These are phyloP conservation scores for Termitomyces sp. DNA, from an alignment of 768 basidiomycete genomes.

Conservation along the genomic window DNA sequence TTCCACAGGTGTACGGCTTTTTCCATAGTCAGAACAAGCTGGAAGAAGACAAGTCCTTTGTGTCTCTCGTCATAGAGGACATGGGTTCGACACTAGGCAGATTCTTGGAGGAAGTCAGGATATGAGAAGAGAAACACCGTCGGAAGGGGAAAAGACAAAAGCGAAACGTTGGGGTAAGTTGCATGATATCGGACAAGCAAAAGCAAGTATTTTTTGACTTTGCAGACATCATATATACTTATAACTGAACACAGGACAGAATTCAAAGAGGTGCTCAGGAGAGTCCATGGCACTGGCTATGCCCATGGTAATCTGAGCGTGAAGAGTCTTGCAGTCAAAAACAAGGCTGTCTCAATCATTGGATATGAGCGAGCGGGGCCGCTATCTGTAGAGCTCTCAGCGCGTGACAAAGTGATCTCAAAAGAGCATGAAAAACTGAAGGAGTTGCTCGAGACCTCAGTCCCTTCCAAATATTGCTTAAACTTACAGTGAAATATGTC, in stretches of 20 bases:
- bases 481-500: too few species aligned
- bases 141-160: too few species aligned
- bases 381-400: too few species aligned
- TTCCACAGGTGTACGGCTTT: neutral
- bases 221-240: too few species aligned
- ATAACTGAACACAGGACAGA: too few species aligned
- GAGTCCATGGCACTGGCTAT: neutral
- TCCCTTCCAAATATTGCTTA: too few species aligned
- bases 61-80: conserved; percentile 1
- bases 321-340: neutral
- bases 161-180: too few species aligned
- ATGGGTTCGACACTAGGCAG: neutral
- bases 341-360: neutral
- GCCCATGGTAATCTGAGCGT: neutral
- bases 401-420: too few species aligned
- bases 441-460: too few species aligned
- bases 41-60: neutral
- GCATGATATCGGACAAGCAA: neutral
- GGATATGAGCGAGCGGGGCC: neutral
- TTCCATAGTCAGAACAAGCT: neutral
- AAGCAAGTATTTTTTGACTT: neutral
- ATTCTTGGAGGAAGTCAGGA: neutral
- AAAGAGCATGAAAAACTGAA: too few species aligned
- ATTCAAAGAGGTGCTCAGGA: neutral
- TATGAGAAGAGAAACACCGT: neutral